These are phyloP conservation scores for Talaromyces thailandensis DNA, from an alignment of 495 filamentous ascomycete genomes.

Conservation along the genomic window DNA sequence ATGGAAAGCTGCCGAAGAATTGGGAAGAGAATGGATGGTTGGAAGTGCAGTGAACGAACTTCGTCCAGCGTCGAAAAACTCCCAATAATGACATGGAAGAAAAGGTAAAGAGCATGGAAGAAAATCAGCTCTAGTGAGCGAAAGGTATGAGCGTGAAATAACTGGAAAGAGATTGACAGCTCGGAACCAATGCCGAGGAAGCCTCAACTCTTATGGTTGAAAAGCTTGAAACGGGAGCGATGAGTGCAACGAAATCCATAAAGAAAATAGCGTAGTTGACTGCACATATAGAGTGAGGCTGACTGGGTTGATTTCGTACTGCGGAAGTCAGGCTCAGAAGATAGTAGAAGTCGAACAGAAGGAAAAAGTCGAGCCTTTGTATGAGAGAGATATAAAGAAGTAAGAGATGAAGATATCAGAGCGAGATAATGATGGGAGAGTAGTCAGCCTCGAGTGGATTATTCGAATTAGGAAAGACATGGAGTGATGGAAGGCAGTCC, in stretches of 20 bases:
- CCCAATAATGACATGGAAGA: not conserved
- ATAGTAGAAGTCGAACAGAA: not conserved
- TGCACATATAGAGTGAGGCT: not conserved
- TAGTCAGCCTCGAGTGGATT: not conserved
- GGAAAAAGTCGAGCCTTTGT: not conserved
- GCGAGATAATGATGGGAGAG: not conserved
- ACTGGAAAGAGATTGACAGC: not conserved
- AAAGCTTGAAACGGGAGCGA: not conserved
- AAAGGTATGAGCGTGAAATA: not conserved
- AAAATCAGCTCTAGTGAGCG: not conserved
- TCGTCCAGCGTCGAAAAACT: not conserved
- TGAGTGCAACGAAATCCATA: not conserved
- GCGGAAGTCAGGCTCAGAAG: not conserved
- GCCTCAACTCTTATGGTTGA: not conserved
- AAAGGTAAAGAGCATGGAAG: not conserved
- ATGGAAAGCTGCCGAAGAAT: not conserved
- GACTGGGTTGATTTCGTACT: not conserved
- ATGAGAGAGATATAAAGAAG: not conserved
- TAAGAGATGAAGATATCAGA: not conserved
- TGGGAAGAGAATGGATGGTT: not conserved
- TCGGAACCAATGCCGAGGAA: not conserved
- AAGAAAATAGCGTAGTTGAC: not conserved
- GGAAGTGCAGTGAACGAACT: not conserved
- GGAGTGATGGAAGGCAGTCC: not conserved
- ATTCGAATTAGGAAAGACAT: not conserved